Percentiles rank a stretch among this genome's conserved stretches.
Conservation (phyloP, 768 basidiomycete genomes). For the Termitomyces bulborhizus region DNA sequence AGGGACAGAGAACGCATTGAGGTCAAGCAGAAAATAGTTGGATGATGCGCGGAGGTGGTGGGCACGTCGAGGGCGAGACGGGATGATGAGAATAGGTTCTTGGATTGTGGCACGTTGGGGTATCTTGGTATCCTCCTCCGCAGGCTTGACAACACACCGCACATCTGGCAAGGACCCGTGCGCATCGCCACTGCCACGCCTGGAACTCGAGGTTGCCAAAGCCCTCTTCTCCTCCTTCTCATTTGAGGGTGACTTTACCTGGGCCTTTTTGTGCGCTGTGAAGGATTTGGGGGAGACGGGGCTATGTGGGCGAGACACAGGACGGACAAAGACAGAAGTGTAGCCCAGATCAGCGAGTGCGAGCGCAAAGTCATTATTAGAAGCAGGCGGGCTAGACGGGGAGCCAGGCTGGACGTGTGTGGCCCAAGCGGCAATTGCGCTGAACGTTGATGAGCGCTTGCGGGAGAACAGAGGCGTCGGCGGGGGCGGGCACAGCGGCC, state of each 20-base stretch:
- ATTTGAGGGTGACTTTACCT: constrained; percentile 41
- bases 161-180: constrained; percentile 41
- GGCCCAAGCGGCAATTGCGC: constrained; percentile 56
- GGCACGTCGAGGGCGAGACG: constrained; percentile 25
- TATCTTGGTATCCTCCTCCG: constrained; percentile 19
- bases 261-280: constrained; percentile 19
- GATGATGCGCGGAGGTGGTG: constrained; percentile 30
- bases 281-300: constrained; percentile 13
- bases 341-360: constrained; percentile 61
- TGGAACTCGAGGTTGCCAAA: constrained; percentile 16
- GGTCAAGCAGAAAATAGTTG: constrained; percentile 30
- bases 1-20: constrained; percentile 26
- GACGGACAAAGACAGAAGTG: constrained; percentile 56
- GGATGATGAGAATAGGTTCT: constrained; percentile 27
- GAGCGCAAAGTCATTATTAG: constrained; percentile 38
- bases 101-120: constrained; percentile 9
- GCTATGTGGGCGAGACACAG: too few species aligned
- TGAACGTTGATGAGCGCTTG: constrained; percentile 36
- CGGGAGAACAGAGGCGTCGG: constrained; percentile 10
- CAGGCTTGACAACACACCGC: constrained; percentile 35
- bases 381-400: constrained; percentile 38
- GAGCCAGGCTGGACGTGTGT: constrained; percentile 64
- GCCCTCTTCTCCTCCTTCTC: constrained; percentile 20
- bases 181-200: constrained; percentile 40
- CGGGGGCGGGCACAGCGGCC: constrained; percentile 25